Base-by-base conservation (phyloP, 2,329 filamentous ascomycete genomes). In the Arthroderma uncinatum region DNA sequence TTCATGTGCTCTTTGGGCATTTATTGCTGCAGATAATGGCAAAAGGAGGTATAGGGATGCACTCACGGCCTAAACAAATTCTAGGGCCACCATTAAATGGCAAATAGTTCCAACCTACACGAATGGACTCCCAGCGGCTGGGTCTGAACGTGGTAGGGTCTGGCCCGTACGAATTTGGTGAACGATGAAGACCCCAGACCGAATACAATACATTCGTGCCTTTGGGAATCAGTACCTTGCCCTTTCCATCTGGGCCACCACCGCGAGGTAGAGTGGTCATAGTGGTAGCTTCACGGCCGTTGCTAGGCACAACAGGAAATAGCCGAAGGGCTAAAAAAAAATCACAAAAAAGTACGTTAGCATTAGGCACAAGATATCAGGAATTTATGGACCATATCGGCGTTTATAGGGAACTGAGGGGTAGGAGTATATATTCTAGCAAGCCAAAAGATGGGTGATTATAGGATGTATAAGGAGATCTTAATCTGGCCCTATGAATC, bases 1-100 rank as follows among this genome's bases (percentile, higher is more conserved):
- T n/a, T n/a, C n/a, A n/a, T n/a, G n/a, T n/a, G n/a, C n/a, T n/a
- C n/a, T n/a, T n/a, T n/a, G n/a, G n/a, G n/a, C n/a, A n/a, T n/a
- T n/a, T n/a, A n/a, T n/a, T n/a, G n/a, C n/a, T n/a, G 37, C 28
- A 19, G n/a, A 56, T 36, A 34, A 23, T 4, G 40, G 19, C 2
- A n/a, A 9, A 44, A 7, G 14, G 7, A 14, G 33, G n/a, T 8
- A 34, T 1, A 14, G 23, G 12, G 21, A n/a, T 50, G n/a, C 44
- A 58, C 59, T 58, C 53, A 59, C 57, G 57, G 8, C 59, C 53
- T 56, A 90, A 82, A 70, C 86, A 88, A 66, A 88, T 86, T 33
- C 86, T 75, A 44, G 86, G 83, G 0, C 85, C 86, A 9, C 84
- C 84, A 67, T 88, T 89, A 71, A 89, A 89, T 2, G 86, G 86